Evolutionary conservation across 441 rosid genomes (phyloP), one percentile per base, ranked within the genome.

Genomic region (Sinapis alba): DNA sequence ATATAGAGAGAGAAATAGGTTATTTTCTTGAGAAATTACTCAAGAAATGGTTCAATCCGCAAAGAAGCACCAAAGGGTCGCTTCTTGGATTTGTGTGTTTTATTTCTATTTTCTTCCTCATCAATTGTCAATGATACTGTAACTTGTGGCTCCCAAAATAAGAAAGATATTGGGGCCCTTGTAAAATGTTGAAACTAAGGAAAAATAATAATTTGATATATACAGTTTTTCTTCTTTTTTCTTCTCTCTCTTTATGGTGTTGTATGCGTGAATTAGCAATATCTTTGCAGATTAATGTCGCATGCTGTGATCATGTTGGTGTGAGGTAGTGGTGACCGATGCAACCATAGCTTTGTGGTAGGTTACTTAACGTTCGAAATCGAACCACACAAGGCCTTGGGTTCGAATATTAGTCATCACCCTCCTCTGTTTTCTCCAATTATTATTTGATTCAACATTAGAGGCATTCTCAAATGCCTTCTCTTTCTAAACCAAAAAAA

Each of bases 31-130:
- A 32, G 67, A 19, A 57, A 70, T 45, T 62, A 63, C 32, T 23
- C 27, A 41, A 30, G 32, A 68, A 62, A 53, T 3, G 43, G 59
- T 65, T 13, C 12, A 66, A 50, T 77, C 3, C 16, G 57, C 61
- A 77, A 50, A 72, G 73, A 61, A 78, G 65, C 69, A 67, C 73
- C 65, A 67, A 78, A 66, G 69, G 68, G 77, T 27, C 16, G 74
- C 77, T 72, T 72, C 77, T 78, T 26, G 53, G 65, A 20, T 11
- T 21, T 65, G 43, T 51, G 57, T 65, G 0, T 62, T 38, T 50
- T 50, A 7, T 51, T 45, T 30, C 2, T 3, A 24, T 50, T 18
- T 32, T 15, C 1, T 67, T n/a, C 1, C 7, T 53, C 27, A 47
- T 57, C 47, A 16, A 43, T 41, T 26, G 30, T 27, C 38, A 60